Base-by-base conservation (phyloP, 306 rosid genomes). In the Lupinus albus region DNA sequence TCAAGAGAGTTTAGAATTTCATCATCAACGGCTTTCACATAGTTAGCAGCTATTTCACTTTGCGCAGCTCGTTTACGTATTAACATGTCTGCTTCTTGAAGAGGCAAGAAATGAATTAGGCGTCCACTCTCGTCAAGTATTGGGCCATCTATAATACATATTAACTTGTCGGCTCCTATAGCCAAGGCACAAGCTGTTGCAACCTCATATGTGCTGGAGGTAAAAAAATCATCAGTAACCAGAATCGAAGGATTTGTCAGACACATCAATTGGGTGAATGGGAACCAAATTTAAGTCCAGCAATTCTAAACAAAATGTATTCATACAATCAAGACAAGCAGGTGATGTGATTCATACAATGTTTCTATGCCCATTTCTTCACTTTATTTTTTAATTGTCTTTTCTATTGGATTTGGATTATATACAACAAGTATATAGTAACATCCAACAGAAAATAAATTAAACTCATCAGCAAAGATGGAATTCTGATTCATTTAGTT, bases 181-280 rank as follows among this genome's bases (percentile, higher is more conserved):
- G 99, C 97, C 84, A 93, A 73, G 59, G 99, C 91, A 68, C 96
- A 88, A 61, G 97, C 97, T 35, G 99, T 90, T 53, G 97, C 99
- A 63, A 93, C 99, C 81, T 93, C 97, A 70, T 90, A 93, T 6
- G 97, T 84, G 84, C 99, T 93, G 88, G 62, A 80, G 82, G 50
- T 9, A 71, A 70, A 55, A 70, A 51, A 59, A 63, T 14, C 64
- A 76, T 82, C 64, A 81, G 58, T 42, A 28, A 71, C 47, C n/a
- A 70, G 66, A 67, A 61, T 68, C 45, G 41, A 18, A 73, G 68
- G 33, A 54, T 68, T 60, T 69, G 46, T 30, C 49, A 62, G 41
- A 60, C 16, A 50, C 30, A 44, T 33, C 53, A 48, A 35, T 57
- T 42, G 16, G 57, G 55, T 15, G 16, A 53, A 52, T 5, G 32